phyloP scores from a whole-genome alignment of 1,284 basidiomycete species.

The Pterulicium gracile region DNA sequence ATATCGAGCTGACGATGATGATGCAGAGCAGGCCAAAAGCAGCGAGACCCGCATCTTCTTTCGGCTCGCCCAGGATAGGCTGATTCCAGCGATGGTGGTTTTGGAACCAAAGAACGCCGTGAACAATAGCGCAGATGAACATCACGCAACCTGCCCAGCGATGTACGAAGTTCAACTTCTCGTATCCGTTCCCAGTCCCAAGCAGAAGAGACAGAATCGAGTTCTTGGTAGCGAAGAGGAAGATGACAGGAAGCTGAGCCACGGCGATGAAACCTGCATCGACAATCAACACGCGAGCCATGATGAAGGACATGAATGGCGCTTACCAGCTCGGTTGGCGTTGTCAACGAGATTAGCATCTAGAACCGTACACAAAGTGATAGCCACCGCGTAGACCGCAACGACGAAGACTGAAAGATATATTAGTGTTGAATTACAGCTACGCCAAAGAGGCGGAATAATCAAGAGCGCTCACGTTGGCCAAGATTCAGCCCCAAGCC shows the following conservation, averaged over 20 bases:
- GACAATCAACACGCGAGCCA: neutral
- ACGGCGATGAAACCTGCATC: slow-evolving; percentile 50
- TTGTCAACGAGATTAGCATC: slow-evolving; percentile 39
- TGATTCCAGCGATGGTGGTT: slow-evolving; percentile 14
- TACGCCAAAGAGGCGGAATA: neutral
- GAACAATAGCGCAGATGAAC: slow-evolving; percentile 57
- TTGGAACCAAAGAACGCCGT: slow-evolving; percentile 45
- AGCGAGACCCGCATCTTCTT: slow-evolving; percentile 60
- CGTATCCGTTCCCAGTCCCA: slow-evolving; percentile 52
- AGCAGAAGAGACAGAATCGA: slow-evolving; percentile 52
- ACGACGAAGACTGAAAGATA: slow-evolving; percentile 32
- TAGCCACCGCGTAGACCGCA: slow-evolving; percentile 30
- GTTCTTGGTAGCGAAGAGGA: slow-evolving; percentile 66
- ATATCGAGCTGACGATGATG: slow-evolving; percentile 37
- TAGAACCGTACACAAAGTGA: slow-evolving; percentile 41
- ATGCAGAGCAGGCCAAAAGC: slow-evolving; percentile 45
- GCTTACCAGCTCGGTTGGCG: slow-evolving; percentile 49
- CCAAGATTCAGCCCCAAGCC: slow-evolving; percentile 31
- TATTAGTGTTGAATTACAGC: neutral
- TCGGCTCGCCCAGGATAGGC: slow-evolving; percentile 48
- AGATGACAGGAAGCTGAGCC: slow-evolving; percentile 63
- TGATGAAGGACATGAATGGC: neutral
- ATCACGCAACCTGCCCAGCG: slow-evolving; percentile 58
- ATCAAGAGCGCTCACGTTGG: slow-evolving; percentile 24
- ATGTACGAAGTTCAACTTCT: slow-evolving; percentile 73